Conservation (phyloP, 2,329 filamentous ascomycete species). For the Fusarium metavorans region DNA sequence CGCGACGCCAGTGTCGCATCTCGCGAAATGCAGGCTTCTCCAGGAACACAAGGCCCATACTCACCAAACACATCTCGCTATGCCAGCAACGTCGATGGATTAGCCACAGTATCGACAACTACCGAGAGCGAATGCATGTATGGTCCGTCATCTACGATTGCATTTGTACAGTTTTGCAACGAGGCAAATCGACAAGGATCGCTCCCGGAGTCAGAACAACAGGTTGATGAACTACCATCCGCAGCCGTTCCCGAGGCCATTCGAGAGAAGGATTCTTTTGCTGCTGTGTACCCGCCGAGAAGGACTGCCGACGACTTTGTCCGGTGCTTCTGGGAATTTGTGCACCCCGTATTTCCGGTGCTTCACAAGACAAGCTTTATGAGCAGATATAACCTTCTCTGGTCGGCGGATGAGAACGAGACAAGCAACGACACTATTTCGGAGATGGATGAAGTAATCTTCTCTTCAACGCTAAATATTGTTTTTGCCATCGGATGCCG, state of each 20-base stretch:
- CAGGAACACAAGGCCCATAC: neutral
- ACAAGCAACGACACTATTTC: neutral
- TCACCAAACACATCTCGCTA: neutral
- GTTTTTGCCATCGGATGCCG: constrained; percentile 17
- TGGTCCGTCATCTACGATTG: neutral
- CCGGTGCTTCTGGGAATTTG: constrained; percentile 10
- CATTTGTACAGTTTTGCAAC: neutral
- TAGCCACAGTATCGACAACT: neutral
- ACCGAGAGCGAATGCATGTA: neutral
- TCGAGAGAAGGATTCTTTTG: neutral
- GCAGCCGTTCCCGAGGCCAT: neutral
- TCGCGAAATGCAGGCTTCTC: neutral
- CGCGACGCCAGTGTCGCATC: neutral
- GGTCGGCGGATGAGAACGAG: neutral
- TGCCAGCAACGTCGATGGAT: neutral
- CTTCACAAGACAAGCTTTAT: constrained; percentile 11
- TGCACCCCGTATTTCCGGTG: constrained; percentile 16
- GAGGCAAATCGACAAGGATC: neutral
- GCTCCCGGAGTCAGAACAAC: neutral
- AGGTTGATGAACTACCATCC: neutral
- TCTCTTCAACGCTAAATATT: constrained; percentile 9
- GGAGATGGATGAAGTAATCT: neutral
- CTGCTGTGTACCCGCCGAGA: neutral
- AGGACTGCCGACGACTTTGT: constrained; percentile 3
- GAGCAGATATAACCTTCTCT: neutral